Evolutionary conservation across 352 stramenopile species (phyloP), one percentile per base, ranked within the genome.

Genomic region (Pythium aquatile): DNA sequence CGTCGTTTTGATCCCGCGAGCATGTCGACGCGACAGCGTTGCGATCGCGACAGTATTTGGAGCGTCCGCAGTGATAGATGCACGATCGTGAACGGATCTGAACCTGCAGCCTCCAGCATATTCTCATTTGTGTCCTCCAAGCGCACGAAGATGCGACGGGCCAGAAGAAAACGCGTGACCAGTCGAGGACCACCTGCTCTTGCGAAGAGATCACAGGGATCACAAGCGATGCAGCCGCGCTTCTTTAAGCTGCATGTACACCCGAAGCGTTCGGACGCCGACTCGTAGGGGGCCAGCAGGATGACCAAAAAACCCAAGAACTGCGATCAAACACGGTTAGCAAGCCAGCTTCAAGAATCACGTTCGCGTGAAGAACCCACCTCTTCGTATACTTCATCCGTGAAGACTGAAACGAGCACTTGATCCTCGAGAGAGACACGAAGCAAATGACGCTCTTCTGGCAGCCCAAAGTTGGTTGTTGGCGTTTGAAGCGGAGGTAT

Each of bases 331-430:
- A 40, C 1, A 42, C 16, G n/a, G 0, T 17, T 52, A n/a, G 26
- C 28, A 7, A 37, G 26, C 2, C 20, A 5, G 3, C 7, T 40
- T 17, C 51, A 26, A 6, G 9, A 4, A 6, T 17, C 1, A 49
- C 29, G 5, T 20, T 11, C n/a, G 28, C 20, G 24, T 13, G 5
- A 20, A 26, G 28, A 30, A 6, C 17, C 54, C 29, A 69, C 62
- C 62, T 69, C 62, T 46, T 69, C 62, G 28, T 69, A 69, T 8
- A 69, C 62, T 39, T 69, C 55, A 24, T 69, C 62, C 2, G 54
- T 63, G 32, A 55, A 69, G 8, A 32, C 24, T 5, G 62, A 69
- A 6, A 69, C 46, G 16, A 63, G 11, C 1, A 63, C 29, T 20
- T 59, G 24, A 35, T 49, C 32, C 9, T 52, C 55, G 3, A 58